phyloP scores from a whole-genome alignment of 1,284 basidiomycete genomes.

The Phaffia rhodozyma region DNA sequence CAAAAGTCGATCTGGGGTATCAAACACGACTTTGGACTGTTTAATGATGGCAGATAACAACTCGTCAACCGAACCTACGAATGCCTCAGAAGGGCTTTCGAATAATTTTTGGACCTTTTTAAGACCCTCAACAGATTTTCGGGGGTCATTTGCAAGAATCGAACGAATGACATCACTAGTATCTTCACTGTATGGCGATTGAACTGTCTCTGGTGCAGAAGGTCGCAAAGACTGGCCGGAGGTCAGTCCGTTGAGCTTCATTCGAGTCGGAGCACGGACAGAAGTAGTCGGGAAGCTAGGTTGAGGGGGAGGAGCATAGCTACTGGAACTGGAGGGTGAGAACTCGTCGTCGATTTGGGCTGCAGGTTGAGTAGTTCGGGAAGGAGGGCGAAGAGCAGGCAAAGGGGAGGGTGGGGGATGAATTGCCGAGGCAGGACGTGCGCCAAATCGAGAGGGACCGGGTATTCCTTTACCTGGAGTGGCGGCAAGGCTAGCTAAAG shows the following conservation, averaged over 20 bases:
- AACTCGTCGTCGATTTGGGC: constrained; percentile 1
- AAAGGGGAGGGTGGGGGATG: background rate
- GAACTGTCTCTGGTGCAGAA: background rate
- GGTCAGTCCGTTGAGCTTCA: background rate
- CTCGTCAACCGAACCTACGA: constrained; percentile 41
- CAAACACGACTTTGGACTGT: constrained; percentile 80
- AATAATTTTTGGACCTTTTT: constrained; percentile 80
- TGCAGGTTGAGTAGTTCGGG: constrained; percentile 38
- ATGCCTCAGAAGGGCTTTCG: constrained; percentile 51
- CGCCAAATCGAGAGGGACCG: no score
- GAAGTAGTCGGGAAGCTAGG: background rate
- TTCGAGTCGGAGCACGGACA: background rate
- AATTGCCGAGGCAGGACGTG: no score
- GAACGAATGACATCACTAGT: constrained; percentile 5
- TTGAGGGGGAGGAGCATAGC: background rate
- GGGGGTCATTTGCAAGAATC: constrained; percentile 70
- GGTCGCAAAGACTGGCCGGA: constrained; percentile 4
- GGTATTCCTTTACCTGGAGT: no score
- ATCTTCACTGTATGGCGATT: background rate
- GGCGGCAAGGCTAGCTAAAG: no score
- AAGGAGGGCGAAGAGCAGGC: constrained; percentile 42
- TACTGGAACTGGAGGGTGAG: background rate
- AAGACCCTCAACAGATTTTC: constrained; percentile 79
- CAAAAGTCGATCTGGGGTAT: constrained; percentile 57
- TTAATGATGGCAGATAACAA: constrained; percentile 72